Conservation (phyloP, 257 asterid genomes). For the Solanum megistacrolobum region DNA sequence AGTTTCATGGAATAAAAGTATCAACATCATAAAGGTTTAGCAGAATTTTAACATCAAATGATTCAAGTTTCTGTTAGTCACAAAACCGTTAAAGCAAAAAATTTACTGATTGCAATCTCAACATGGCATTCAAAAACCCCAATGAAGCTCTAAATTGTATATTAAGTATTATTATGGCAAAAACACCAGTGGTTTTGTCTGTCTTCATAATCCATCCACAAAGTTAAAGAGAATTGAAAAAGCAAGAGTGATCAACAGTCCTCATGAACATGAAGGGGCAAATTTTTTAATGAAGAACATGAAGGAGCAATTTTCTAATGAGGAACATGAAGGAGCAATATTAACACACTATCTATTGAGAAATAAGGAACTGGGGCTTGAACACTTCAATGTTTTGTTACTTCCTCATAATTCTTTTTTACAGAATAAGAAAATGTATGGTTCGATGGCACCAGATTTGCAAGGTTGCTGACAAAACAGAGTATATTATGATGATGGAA, state of each 20-base stretch:
- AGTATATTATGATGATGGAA: neutral
- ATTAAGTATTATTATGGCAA: neutral
- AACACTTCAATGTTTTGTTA: neutral
- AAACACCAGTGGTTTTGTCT: neutral
- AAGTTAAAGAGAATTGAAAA: neutral
- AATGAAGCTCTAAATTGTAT: neutral
- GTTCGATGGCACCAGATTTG: neutral
- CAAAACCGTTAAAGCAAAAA: neutral
- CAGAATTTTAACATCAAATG: neutral
- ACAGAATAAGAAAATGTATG: neutral
- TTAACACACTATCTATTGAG: neutral
- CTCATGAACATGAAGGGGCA: neutral
- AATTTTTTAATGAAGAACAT: neutral
- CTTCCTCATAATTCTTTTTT: neutral
- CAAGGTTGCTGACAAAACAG: neutral
- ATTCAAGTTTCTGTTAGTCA: neutral
- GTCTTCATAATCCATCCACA: neutral
- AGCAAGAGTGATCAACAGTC: neutral
- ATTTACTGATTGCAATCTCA: neutral
- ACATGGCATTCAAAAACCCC: neutral
- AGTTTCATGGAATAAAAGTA: neutral
- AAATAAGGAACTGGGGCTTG: neutral
- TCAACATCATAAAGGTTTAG: neutral
- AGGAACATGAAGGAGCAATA: neutral
- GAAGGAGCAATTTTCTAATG: neutral